Percentiles rank a stretch among this genome's conserved stretches.
Evolutionary conservation across 2,329 filamentous ascomycete genomes (phyloP).

Genomic region (Aquanectria penicillioides): DNA sequence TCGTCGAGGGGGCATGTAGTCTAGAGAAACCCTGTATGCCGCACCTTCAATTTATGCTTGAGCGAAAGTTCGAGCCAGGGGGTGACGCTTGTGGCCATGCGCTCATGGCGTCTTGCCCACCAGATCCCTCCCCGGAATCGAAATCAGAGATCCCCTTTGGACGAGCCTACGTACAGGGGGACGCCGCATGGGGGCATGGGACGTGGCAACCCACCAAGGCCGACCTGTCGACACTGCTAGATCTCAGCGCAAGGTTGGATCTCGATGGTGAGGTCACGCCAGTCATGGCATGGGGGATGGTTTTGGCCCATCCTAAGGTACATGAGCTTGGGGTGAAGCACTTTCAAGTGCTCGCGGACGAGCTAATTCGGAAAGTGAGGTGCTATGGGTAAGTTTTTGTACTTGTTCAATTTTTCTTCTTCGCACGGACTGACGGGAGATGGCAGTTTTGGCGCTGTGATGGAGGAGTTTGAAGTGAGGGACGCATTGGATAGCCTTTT

Average conservation of each 20-base stretch:
- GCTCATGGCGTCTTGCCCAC: conserved; percentile 91
- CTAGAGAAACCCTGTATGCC: conserved; percentile 95
- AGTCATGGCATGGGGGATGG: conserved; percentile 91
- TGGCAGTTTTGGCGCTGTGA: conserved; percentile 68
- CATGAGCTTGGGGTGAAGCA: conserved; percentile 73
- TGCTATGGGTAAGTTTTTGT: conserved; percentile 81
- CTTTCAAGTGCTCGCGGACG: conserved; percentile 76
- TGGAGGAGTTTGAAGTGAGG: conserved; percentile 75
- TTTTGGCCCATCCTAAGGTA: conserved; percentile 78
- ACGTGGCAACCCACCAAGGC: conserved; percentile 83
- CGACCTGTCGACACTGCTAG: conserved; percentile 83
- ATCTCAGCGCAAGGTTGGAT: conserved; percentile 84
- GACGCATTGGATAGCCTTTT: conserved; percentile 79
- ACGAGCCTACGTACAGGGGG: conserved; percentile 50
- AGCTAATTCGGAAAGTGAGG: conserved; percentile 81
- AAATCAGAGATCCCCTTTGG: conserved; percentile 64
- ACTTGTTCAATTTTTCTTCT: neutral
- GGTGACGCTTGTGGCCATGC: conserved; percentile 85
- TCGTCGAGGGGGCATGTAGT: conserved; percentile 61
- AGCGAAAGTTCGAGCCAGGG: conserved; percentile 66
- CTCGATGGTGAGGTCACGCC: conserved; percentile 93
- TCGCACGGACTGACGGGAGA: conserved; percentile 9
- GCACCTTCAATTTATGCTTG: conserved; percentile 83
- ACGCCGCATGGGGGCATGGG: conserved; percentile 62
- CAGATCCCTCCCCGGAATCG: conserved; percentile 66